Evolutionary conservation across 805 yeast species (phyloP).

Genomic region (Candida wancherniae): DNA sequence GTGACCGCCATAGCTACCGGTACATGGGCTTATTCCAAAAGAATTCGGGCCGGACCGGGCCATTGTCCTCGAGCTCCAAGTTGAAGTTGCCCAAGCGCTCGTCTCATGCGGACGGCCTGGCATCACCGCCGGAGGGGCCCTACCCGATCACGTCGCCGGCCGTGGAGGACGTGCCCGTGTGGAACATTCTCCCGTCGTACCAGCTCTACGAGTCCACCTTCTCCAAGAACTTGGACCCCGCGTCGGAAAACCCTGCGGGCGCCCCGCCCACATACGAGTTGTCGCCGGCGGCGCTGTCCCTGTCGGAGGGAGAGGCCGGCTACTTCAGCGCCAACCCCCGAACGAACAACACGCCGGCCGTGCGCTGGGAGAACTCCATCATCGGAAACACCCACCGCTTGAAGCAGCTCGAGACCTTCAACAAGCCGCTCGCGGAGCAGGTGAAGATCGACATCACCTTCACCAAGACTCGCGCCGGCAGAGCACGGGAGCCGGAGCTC

Average conservation of each 20-base stretch:
- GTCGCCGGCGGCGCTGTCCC: conserved; percentile 17
- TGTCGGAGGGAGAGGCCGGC: conserved; percentile 4
- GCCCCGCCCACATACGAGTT: conserved; percentile 35
- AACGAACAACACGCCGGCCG: conserved; percentile 2
- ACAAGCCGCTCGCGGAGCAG: conserved; percentile 15
- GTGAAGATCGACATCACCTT: conserved; percentile 18
- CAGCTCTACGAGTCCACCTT: conserved; percentile 32
- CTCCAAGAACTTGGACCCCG: conserved; percentile 32
- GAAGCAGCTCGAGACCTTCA: conserved; percentile 18
- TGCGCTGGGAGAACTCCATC: conserved; percentile 33
- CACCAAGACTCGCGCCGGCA: conserved; percentile 15
- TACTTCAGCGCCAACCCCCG: conserved; percentile 6
- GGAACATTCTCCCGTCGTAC: conserved; percentile 31
- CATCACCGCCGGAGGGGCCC: too few relatives aligned
- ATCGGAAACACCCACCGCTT: conserved; percentile 25
- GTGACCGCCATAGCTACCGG: too few relatives aligned
- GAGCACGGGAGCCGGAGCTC: conserved; percentile 16
- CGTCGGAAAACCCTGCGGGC: conserved; percentile 21
- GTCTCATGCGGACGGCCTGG: too few relatives aligned
- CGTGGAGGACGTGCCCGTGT: conserved; percentile 24
- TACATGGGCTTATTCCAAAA: too few relatives aligned
- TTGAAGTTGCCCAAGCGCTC: too few relatives aligned
- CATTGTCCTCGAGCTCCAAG: too few relatives aligned
- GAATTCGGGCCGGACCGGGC: too few relatives aligned
- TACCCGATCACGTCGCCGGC: conserved; percentile 23